Evolutionary conservation across 1,139 yeast species (phyloP), one percentile per base, ranked within the genome.

Genomic region (Pichia sp.): DNA sequence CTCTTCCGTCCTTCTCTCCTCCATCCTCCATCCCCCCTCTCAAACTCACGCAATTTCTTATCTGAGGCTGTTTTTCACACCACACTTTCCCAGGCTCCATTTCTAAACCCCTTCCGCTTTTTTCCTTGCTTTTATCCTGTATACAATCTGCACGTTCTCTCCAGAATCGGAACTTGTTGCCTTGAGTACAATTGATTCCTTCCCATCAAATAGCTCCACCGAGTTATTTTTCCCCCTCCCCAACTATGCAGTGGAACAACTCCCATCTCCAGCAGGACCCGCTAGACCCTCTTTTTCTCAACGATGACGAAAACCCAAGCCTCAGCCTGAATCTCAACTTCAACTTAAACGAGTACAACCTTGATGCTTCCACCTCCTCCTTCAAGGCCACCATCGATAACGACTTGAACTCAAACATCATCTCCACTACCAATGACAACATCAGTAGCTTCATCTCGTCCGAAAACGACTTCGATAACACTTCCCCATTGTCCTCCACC

Each of bases 171-270:
- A 27, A 27, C 29, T 27, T 14, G 29, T 16, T 14, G 24, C 38
- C 2, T 4, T 20, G 20, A 20, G 12, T 9, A 14, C 17, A 38
- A 20, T 38, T 2, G 31, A 36, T n/a, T 12, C 38, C 30, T 16
- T 24, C 36, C 9, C 24, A n/a, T 27, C 29, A 27, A 7, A 27
- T 27, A 27, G 29, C 29, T 27, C 29, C 29, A 27, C 29, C 29
- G 29, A 27, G 29, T 27, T 27, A 27, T 27, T 27, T 27, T 6
- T 6, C 29, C 29, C 29, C 29, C 17, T 10, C 17, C 33, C 14
- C 16, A 30, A 31, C 10, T 10, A 52, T 52, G 55, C 52, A 48
- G 33, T 52, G 52, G 55, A 16, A 48, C 34, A 49, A 41, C 12
- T 30, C 36, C 7, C 44, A 27, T 10, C 36, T 29, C 30, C 30